Evolutionary conservation across 805 yeast genomes (phyloP).

Genomic region (Metschnikowia proteae): DNA sequence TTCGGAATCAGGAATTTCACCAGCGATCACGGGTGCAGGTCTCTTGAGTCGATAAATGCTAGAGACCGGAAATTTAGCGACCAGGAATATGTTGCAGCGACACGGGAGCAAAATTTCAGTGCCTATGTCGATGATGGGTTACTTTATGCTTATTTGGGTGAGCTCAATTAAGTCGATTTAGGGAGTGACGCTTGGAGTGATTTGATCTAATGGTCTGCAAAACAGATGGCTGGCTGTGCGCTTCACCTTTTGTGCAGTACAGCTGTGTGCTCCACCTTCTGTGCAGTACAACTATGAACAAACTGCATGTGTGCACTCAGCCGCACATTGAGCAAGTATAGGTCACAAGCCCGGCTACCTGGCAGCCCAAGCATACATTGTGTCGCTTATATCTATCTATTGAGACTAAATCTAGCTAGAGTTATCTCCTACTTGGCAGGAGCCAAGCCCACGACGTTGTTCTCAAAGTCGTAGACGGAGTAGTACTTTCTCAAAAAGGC

Average conservation of each 20-base stretch:
- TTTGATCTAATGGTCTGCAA: slow-evolving; percentile 1
- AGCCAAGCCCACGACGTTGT: slow-evolving; percentile 94
- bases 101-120: no score
- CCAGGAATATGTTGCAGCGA: no score
- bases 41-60: no score
- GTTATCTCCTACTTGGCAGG: slow-evolving; percentile 40
- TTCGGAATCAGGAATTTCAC: background rate
- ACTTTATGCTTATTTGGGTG: no score
- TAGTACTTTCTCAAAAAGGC: slow-evolving; percentile 94
- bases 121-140: no score
- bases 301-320: background rate
- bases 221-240: slow-evolving; percentile 16
- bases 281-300: background rate
- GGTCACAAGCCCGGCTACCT: no score
- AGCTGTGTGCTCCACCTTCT: background rate
- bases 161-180: background rate
- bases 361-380: background rate
- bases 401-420: no score
- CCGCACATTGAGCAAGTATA: no score
- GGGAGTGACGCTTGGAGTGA: no score
- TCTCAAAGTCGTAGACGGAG: slow-evolving; percentile 87
- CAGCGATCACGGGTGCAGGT: no score
- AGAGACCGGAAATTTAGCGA: no score
- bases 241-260: background rate
- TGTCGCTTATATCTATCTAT: background rate